Evolutionary conservation across 805 yeast species (phyloP).

Genomic region (Starmerella bombi): DNA sequence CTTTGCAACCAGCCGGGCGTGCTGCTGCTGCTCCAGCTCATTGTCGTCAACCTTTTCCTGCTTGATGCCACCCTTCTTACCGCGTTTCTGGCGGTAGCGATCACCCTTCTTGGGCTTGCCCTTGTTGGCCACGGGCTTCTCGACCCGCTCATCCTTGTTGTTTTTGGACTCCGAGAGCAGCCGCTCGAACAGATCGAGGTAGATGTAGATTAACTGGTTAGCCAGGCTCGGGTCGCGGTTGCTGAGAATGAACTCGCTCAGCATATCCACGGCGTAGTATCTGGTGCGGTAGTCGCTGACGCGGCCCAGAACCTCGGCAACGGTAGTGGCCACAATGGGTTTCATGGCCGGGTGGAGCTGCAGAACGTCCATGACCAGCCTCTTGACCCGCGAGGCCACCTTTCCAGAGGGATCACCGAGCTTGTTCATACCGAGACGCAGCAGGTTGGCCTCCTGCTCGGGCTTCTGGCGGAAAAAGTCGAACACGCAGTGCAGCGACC

Average conservation of each 20-base stretch:
- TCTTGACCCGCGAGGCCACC: conserved; percentile 80
- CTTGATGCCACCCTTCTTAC: conserved; percentile 50
- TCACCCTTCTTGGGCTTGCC: conserved; percentile 34
- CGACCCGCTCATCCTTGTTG: conserved; percentile 28
- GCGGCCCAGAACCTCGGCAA: conserved; percentile 65
- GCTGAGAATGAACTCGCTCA: conserved; percentile 84
- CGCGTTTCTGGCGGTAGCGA: conserved; percentile 64
- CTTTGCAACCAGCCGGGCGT: conserved; percentile 75
- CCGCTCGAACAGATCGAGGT: conserved; percentile 76
- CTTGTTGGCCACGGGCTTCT: conserved; percentile 12
- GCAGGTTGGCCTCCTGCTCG: conserved; percentile 87
- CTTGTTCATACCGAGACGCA: conserved; percentile 82
- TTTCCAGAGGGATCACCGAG: conserved; percentile 86
- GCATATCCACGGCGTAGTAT: conserved; percentile 74
- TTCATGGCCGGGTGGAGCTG: conserved; percentile 96
- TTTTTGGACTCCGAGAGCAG: conserved; percentile 46
- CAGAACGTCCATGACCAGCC: conserved; percentile 60
- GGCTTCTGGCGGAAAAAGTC: conserved; percentile 76
- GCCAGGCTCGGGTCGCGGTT: conserved; percentile 69
- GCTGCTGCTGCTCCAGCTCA: conserved; percentile 49
- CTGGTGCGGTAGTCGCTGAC: conserved; percentile 70
- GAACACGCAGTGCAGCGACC: conserved; percentile 60
- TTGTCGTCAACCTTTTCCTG: conserved; percentile 23
- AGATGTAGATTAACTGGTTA: conserved; percentile 66
- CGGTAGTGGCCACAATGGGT: conserved; percentile 58